A percentile compares a stretch with the other conserved stretches of the same genome.
phyloP scores from a whole-genome alignment of 2,329 filamentous ascomycete species.

The Trichoderma sp. region DNA sequence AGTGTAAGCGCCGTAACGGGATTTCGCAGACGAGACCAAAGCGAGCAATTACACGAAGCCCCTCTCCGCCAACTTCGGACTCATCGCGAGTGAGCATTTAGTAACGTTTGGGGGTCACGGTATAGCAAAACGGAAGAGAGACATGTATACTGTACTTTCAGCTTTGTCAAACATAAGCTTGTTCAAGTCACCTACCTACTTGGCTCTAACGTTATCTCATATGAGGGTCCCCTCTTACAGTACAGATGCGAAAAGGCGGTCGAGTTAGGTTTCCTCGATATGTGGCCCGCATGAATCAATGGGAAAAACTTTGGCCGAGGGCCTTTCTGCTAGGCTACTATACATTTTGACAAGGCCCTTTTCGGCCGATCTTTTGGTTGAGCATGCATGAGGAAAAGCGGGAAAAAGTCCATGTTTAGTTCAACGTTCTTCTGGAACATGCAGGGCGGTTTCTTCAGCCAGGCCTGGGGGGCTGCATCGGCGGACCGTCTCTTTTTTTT shows the following conservation, averaged over 20 bases:
- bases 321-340: not conserved
- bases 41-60: not conserved
- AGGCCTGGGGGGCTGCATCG: conserved; percentile 14
- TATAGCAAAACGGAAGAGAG: not conserved
- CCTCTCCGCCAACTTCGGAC: not conserved
- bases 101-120: not conserved
- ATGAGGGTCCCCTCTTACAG: not conserved
- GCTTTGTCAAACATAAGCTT: not conserved
- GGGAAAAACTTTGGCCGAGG: not conserved
- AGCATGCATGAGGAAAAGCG: conserved; percentile 4
- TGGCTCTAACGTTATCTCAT: not conserved
- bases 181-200: not conserved
- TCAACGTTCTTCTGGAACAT: conserved; percentile 22
- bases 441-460: conserved; percentile 26
- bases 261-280: not conserved
- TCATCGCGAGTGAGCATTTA: conserved; percentile 23
- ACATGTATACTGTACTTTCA: not conserved
- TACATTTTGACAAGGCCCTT: conserved; percentile 2
- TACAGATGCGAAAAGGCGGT: not conserved
- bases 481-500: conserved; percentile 4
- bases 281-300: not conserved
- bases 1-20: not conserved
- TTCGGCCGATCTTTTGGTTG: conserved; percentile 3
- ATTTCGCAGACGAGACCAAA: not conserved
- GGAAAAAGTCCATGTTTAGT: not conserved